phyloP scores from a whole-genome alignment of 2,329 filamentous ascomycete species.

The Exserohilum turcica region DNA sequence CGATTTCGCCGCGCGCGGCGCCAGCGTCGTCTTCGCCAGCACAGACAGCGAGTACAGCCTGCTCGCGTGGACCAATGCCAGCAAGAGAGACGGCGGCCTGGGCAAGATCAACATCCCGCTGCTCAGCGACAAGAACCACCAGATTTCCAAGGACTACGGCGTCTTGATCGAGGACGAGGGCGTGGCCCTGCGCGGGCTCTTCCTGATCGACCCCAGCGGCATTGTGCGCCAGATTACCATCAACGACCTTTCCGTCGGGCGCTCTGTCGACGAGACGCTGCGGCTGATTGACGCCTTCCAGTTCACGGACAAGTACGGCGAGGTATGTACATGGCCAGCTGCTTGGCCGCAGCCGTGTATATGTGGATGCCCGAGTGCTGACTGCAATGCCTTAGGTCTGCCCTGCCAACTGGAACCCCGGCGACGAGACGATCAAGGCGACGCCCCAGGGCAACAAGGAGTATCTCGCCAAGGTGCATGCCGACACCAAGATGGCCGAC shows the following conservation, averaged over 20 bases:
- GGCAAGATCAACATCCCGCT: slow-evolving; percentile 66
- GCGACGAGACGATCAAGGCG: slow-evolving; percentile 49
- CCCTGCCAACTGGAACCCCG: slow-evolving; percentile 52
- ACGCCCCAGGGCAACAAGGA: slow-evolving; percentile 49
- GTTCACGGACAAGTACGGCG: slow-evolving; percentile 52
- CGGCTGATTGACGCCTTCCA: slow-evolving; percentile 60
- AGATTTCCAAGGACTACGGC: slow-evolving; percentile 65
- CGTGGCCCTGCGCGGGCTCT: slow-evolving; percentile 66
- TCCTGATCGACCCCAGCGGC: slow-evolving; percentile 69
- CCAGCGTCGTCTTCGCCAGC: slow-evolving; percentile 64
- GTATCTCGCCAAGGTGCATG: slow-evolving; percentile 44
- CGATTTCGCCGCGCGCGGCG: slow-evolving; percentile 64
- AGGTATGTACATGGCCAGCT: slow-evolving; percentile 28
- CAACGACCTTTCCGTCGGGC: slow-evolving; percentile 69
- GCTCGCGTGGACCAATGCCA: slow-evolving; percentile 63
- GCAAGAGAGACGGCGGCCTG: slow-evolving; percentile 65
- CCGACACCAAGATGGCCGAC: slow-evolving; percentile 44
- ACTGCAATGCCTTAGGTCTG: slow-evolving; percentile 35
- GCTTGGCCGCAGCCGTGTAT: background rate
- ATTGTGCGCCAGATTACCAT: slow-evolving; percentile 65
- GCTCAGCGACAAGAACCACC: slow-evolving; percentile 65
- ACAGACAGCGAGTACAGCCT: slow-evolving; percentile 66
- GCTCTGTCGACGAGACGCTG: slow-evolving; percentile 67
- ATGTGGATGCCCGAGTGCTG: slow-evolving; percentile 2
- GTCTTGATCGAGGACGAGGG: slow-evolving; percentile 69